These are phyloP conservation scores for Kernera saxatilis DNA, from an alignment of 345 rosid genomes.

Conservation along the genomic window DNA sequence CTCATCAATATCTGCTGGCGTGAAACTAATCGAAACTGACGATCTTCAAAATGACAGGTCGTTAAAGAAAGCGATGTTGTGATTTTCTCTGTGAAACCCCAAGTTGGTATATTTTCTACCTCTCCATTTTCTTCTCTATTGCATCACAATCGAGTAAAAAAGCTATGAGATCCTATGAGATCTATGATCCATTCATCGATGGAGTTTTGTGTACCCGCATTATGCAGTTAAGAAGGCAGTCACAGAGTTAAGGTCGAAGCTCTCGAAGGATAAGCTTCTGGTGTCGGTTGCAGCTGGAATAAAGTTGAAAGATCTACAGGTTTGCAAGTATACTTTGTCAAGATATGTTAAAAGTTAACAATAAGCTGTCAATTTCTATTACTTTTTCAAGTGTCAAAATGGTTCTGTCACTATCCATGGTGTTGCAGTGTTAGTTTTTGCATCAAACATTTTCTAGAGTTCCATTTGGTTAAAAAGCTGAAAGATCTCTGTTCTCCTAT, in stretches of 20 bases:
- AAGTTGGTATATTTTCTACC: constrained; percentile 42
- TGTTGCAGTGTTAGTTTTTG: neutral
- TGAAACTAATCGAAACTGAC: neutral
- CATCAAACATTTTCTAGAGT: neutral
- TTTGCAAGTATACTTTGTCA: constrained; percentile 20
- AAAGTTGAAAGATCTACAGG: constrained; percentile 80
- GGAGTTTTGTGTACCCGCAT: neutral
- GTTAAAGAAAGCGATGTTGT: constrained; percentile 76
- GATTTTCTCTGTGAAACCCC: constrained; percentile 87
- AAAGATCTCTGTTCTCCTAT: neutral
- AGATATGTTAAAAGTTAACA: neutral
- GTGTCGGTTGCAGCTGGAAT: constrained; percentile 92
- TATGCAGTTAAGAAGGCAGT: constrained; percentile 50
- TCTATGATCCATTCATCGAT: neutral
- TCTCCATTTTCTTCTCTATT: neutral
- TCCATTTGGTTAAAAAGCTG: neutral
- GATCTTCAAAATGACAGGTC: constrained; percentile 44
- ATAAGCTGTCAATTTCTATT: neutral
- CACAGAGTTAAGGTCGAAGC: constrained; percentile 49
- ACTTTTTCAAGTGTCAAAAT: neutral
- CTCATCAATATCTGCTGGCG: neutral
- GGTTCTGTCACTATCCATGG: neutral
- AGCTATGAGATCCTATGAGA: too few relatives aligned
- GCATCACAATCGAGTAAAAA: neutral
- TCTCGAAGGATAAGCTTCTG: constrained; percentile 66